These are phyloP conservation scores for Trichoderma gamsii DNA, from an alignment of 495 filamentous ascomycete species.

Conservation along the genomic window DNA sequence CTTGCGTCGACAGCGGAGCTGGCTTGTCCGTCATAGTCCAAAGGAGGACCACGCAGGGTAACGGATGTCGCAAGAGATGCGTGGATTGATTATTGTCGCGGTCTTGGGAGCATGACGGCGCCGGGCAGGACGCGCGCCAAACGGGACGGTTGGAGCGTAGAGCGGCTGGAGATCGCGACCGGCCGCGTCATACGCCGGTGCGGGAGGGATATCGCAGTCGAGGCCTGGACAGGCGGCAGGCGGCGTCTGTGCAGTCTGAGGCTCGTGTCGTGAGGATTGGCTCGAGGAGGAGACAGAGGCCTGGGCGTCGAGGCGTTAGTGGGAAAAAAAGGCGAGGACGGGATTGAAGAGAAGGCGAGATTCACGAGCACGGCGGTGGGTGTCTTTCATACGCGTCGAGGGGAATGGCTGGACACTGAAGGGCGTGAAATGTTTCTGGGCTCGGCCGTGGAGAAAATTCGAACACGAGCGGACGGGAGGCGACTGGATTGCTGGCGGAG, in stretches of 20 bases:
- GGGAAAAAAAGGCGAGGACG: background rate
- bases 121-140: slow-evolving; percentile 34
- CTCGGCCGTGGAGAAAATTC: slow-evolving; percentile 3
- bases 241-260: slow-evolving; percentile 19
- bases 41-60: slow-evolving; percentile 42
- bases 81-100: slow-evolving; percentile 42
- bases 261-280: slow-evolving; percentile 16
- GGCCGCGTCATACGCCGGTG: slow-evolving; percentile 8
- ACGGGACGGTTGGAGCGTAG: slow-evolving; percentile 20
- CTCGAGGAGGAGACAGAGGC: slow-evolving; percentile 19
- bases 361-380: background rate
- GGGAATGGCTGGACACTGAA: background rate
- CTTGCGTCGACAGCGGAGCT: slow-evolving; percentile 54
- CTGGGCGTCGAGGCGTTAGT: slow-evolving; percentile 1
- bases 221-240: slow-evolving; percentile 6
- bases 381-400: slow-evolving; percentile 17
- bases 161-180: slow-evolving; percentile 6
- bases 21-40: slow-evolving; percentile 94
- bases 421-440: slow-evolving; percentile 13
- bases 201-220: background rate
- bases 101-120: slow-evolving; percentile 56
- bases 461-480: slow-evolving; percentile 8
- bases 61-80: slow-evolving; percentile 33
- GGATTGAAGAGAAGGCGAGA: slow-evolving; percentile 1
- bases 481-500: slow-evolving; percentile 16